These are phyloP conservation scores for Tuber brumale DNA, from an alignment of 495 filamentous ascomycete genomes.

Conservation along the genomic window DNA sequence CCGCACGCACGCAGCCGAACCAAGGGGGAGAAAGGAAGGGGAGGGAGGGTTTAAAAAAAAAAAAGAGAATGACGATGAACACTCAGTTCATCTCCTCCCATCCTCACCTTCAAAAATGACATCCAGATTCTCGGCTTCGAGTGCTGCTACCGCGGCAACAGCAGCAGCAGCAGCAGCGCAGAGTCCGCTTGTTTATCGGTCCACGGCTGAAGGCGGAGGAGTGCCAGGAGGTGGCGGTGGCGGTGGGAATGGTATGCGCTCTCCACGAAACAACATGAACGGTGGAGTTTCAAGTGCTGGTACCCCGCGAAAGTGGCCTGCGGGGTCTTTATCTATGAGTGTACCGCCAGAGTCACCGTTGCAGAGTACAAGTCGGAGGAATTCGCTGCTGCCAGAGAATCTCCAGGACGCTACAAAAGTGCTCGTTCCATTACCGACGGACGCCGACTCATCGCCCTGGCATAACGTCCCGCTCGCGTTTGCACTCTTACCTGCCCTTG, in stretches of 20 bases:
- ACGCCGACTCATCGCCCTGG: constrained; percentile 50
- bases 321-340: neutral
- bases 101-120: constrained; percentile 3
- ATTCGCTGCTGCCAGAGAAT: neutral
- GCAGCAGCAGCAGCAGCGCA: neutral
- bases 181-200: neutral
- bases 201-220: neutral
- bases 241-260: neutral
- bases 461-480: constrained; percentile 72
- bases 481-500: constrained; percentile 76
- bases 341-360: neutral
- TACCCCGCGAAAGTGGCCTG: neutral
- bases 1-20: neutral
- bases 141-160: neutral
- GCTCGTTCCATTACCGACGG: constrained; percentile 63
- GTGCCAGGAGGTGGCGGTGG: neutral
- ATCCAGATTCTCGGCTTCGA: neutral
- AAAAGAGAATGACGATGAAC: neutral
- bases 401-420: constrained; percentile 60
- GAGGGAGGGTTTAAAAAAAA: neutral
- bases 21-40: neutral
- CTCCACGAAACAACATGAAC: neutral
- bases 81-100: neutral
- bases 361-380: neutral
- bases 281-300: neutral